These are phyloP conservation scores for Pelargonium nanum DNA, from an alignment of 345 rosid genomes.

Conservation along the genomic window DNA sequence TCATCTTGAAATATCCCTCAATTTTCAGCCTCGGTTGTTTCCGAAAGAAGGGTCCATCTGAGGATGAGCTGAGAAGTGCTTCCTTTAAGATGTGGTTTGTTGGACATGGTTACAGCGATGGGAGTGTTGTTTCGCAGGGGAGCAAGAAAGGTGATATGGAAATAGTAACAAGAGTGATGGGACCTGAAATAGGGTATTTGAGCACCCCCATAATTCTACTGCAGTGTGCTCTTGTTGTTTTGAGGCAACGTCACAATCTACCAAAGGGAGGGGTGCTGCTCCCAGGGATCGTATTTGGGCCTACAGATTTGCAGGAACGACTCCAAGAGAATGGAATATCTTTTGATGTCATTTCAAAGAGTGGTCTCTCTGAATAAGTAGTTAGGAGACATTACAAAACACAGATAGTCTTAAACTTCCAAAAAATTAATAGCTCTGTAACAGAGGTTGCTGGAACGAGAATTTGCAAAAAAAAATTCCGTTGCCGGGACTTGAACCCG, in stretches of 20 bases:
- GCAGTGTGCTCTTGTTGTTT: conserved; percentile 47
- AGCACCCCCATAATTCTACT: conserved; percentile 48
- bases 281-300: conserved; percentile 60
- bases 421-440: too few relatives aligned
- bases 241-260: conserved; percentile 38
- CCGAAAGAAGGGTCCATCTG: conserved; percentile 57
- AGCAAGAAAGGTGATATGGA: conserved; percentile 41
- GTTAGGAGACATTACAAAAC: too few relatives aligned
- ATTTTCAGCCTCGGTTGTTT: conserved; percentile 64
- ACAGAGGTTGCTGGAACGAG: too few relatives aligned
- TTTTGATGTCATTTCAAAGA: conserved; percentile 56
- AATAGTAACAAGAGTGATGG: conserved; percentile 47
- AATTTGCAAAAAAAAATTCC: conserved; percentile 11
- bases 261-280: conserved; percentile 60
- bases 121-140: conserved; percentile 23
- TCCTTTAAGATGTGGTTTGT: conserved; percentile 73
- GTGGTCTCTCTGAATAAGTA: too few relatives aligned
- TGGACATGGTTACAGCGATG: conserved; percentile 54
- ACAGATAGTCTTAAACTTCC: too few relatives aligned
- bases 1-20: conserved; percentile 61
- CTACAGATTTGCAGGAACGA: conserved; percentile 51
- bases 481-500: conserved; percentile 40
- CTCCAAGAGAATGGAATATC: conserved; percentile 57
- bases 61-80: conserved; percentile 59
- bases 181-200: conserved; percentile 71